Evolutionary conservation across 1,139 yeast genomes (phyloP).

Genomic region (Zygoascus sp.): DNA sequence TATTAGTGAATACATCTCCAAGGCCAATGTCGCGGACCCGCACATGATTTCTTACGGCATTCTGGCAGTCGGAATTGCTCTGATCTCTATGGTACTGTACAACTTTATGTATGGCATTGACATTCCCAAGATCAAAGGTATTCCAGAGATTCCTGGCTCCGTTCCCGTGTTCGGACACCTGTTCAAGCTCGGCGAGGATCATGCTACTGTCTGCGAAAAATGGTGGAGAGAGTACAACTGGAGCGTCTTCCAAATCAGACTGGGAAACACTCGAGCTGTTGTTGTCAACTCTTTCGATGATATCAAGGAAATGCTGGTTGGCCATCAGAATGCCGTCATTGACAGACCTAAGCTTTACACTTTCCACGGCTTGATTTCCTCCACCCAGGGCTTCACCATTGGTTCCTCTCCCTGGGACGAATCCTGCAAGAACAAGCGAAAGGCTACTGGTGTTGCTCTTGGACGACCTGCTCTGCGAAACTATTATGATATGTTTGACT

Average conservation of each 20-base stretch:
- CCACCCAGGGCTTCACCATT: constrained; percentile 57
- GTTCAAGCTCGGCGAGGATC: constrained; percentile 24
- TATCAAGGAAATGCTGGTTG: constrained; percentile 48
- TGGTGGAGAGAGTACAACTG: constrained; percentile 24
- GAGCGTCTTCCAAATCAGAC: constrained; percentile 49
- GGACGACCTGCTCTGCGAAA: constrained; percentile 32
- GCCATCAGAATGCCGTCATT: constrained; percentile 47
- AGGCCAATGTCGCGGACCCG: not conserved
- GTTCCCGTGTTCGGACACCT: constrained; percentile 24
- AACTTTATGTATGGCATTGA: constrained; percentile 22
- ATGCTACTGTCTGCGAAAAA: constrained; percentile 25
- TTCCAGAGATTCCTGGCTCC: constrained; percentile 41
- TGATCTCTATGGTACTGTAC: constrained; percentile 13
- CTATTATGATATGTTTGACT: constrained; percentile 39
- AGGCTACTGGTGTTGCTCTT: constrained; percentile 46
- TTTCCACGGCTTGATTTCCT: constrained; percentile 56
- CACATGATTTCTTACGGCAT: constrained; percentile 1
- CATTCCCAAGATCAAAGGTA: constrained; percentile 36
- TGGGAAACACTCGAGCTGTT: constrained; percentile 50
- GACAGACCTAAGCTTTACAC: constrained; percentile 60
- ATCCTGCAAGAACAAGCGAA: constrained; percentile 48
- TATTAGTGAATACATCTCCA: not conserved
- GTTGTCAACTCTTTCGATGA: constrained; percentile 57
- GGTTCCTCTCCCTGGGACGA: constrained; percentile 65
- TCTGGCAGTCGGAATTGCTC: constrained; percentile 6